Evolutionary conservation across 1,139 yeast genomes (phyloP), one percentile per base, ranked within the genome.

Genomic region (Yamadazyma epiphylla): DNA sequence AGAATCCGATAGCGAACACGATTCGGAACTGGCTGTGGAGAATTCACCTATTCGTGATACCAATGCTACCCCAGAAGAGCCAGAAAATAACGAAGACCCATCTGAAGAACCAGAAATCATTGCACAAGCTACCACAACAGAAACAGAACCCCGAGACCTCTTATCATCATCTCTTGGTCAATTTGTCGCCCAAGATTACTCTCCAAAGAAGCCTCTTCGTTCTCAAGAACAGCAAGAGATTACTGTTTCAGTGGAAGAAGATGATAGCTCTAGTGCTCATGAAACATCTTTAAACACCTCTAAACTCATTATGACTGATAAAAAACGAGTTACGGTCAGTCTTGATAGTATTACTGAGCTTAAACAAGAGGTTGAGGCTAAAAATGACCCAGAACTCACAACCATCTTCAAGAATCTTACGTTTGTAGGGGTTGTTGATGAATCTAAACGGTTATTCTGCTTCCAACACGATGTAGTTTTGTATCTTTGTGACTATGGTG

Each of bases 361-460:
- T 3, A 60, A 80, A 17, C 53, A 60, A 12, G 73, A 69, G 9
- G 70, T 84, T 1, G 74, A 75, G 26, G 46, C 46, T 0, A 41
- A 54, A 0, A 62, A 74, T 0, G 74, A 82, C 49, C 56, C 62
- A 19, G 69, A 70, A 4, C 54, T 91, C 17, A 81, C 95, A 0
- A 72, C 75, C 25, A 58, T 86, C 1, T 77, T 91, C 51, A 72
- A 80, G 13, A 77, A 83, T 36, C 75, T 84, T 31, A 76, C 81
- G 0, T 87, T 73, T 49, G 80, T 91, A 7, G 98, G 99, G 0
- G 60, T 91, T 4, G 91, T 86, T 1, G 97, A 89, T 51, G 74
- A 72, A 15, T 50, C 55, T 4, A 71, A 77, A 40, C 63, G 97
- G 23, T 58, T 91, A 12, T 80, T 84, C 11, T 84, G 96, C 15